A percentile compares a stretch with the other conserved stretches of the same genome.
phyloP scores from a whole-genome alignment of 768 basidiomycete genomes.

The button mushroom (Agaricus bisporus) region DNA sequence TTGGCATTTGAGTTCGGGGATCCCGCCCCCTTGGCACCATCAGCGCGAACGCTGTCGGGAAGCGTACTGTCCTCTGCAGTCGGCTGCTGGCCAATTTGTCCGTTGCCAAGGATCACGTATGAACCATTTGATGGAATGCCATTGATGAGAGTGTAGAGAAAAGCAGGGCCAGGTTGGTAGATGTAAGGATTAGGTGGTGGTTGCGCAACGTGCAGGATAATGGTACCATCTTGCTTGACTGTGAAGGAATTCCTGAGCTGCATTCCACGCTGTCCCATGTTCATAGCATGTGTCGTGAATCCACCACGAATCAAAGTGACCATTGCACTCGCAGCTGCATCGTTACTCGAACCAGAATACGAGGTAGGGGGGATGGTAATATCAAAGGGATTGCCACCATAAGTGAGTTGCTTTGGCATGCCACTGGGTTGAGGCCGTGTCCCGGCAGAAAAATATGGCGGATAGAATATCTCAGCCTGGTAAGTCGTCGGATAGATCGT shows the following conservation, averaged over 20 bases:
- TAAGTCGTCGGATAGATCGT: conserved; percentile 72
- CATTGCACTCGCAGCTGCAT: conserved; percentile 66
- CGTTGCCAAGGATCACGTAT: conserved; percentile 73
- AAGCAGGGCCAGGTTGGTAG: conserved; percentile 83
- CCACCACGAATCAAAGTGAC: conserved; percentile 82
- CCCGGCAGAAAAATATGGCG: conserved; percentile 71
- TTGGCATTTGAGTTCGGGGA: background rate
- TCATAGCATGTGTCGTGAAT: conserved; percentile 82
- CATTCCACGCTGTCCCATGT: conserved; percentile 78
- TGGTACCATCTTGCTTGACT: conserved; percentile 76
- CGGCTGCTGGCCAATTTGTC: conserved; percentile 67
- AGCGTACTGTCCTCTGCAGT: conserved; percentile 37
- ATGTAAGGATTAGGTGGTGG: conserved; percentile 80
- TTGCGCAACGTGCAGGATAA: conserved; percentile 76
- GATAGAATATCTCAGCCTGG: conserved; percentile 85
- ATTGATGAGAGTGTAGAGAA: conserved; percentile 76
- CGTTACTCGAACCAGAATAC: conserved; percentile 62
- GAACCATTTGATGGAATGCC: conserved; percentile 82
- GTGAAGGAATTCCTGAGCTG: conserved; percentile 85
- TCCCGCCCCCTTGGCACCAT: conserved; percentile 31
- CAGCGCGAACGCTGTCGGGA: conserved; percentile 42
- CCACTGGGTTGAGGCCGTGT: conserved; percentile 66
- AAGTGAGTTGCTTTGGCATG: conserved; percentile 65
- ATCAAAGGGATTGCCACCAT: conserved; percentile 81
- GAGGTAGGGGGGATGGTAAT: conserved; percentile 61